Conservation (phyloP, 257 asterid genomes). For the Nicotiana sylvestris region DNA sequence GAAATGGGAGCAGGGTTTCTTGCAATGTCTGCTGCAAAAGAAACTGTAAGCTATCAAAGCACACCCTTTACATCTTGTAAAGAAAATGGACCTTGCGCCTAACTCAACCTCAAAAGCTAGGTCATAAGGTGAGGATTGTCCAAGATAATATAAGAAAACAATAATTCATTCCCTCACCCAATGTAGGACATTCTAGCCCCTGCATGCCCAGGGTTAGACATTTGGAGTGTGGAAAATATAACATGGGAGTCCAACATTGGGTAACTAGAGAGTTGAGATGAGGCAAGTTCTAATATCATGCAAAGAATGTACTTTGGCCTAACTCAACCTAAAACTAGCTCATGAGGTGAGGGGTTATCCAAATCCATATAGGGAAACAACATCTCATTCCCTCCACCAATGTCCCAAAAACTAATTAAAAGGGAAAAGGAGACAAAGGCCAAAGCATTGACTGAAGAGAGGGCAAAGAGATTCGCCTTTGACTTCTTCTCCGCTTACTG, state of each 20-base stretch:
- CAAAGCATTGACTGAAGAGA: too few relatives aligned
- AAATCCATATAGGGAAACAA: too few relatives aligned
- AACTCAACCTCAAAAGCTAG: not conserved
- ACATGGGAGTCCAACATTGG: not conserved
- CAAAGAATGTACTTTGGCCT: too few relatives aligned
- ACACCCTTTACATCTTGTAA: not conserved
- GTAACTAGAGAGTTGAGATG: not conserved
- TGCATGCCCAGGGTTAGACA: not conserved
- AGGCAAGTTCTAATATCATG: not conserved
- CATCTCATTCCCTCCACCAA: too few relatives aligned
- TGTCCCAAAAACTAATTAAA: too few relatives aligned
- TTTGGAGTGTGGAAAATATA: not conserved
- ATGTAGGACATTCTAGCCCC: not conserved
- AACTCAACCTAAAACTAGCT: too few relatives aligned
- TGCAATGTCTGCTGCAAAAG: conserved; percentile 99
- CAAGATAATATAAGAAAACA: not conserved
- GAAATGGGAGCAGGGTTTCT: conserved; percentile 99
- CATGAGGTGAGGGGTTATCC: not conserved
- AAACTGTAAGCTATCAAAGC: conserved; percentile 57
- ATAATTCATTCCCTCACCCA: not conserved
- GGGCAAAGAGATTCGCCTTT: too few relatives aligned
- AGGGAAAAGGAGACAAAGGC: too few relatives aligned
- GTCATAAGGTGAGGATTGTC: not conserved
- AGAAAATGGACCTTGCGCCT: not conserved
- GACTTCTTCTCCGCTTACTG: too few relatives aligned